These are phyloP conservation scores for Ascomycota sp. DNA, from an alignment of 2,329 filamentous ascomycete species.

Conservation along the genomic window DNA sequence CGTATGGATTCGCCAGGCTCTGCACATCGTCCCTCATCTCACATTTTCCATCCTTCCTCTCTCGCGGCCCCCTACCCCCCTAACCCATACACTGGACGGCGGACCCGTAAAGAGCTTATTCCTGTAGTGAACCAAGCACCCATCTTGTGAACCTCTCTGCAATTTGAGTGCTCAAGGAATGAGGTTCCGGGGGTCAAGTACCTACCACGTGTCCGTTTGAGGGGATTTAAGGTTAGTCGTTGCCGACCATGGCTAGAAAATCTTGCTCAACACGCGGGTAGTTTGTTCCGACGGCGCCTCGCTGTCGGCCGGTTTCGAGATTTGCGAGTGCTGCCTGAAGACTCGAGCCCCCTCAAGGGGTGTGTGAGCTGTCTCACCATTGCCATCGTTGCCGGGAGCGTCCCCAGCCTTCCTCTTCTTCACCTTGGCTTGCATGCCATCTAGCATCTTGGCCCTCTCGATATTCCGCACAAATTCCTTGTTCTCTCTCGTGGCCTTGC, in stretches of 20 bases:
- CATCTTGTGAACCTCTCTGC: too few species aligned
- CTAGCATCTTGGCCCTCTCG: constrained; percentile 60
- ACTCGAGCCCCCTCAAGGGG: constrained; percentile 16
- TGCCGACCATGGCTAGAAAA: constrained; percentile 40
- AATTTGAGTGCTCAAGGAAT: too few species aligned
- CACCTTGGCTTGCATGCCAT: constrained; percentile 45
- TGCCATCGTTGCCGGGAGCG: constrained; percentile 1
- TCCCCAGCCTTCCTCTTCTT: constrained; percentile 16
- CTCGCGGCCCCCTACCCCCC: too few species aligned
- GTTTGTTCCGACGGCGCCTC: constrained; percentile 33
- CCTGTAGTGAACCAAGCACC: too few species aligned
- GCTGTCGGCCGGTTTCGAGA: constrained; percentile 23
- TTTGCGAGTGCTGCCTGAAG: constrained; percentile 47
- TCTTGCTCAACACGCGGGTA: constrained; percentile 41
- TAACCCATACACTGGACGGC: too few species aligned
- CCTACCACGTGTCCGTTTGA: too few species aligned
- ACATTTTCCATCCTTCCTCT: too few species aligned
- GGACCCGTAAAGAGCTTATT: too few species aligned
- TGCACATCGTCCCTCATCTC: too few species aligned
- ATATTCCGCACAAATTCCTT: constrained; percentile 64
- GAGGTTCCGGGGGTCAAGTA: too few species aligned
- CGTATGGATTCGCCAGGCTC: too few species aligned
- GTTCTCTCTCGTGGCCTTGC: constrained; percentile 57
- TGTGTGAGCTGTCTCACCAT: constrained; percentile 6
- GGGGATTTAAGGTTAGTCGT: too few species aligned